phyloP scores from a whole-genome alignment of 495 filamentous ascomycete genomes.

The Rusavskia elegans region DNA sequence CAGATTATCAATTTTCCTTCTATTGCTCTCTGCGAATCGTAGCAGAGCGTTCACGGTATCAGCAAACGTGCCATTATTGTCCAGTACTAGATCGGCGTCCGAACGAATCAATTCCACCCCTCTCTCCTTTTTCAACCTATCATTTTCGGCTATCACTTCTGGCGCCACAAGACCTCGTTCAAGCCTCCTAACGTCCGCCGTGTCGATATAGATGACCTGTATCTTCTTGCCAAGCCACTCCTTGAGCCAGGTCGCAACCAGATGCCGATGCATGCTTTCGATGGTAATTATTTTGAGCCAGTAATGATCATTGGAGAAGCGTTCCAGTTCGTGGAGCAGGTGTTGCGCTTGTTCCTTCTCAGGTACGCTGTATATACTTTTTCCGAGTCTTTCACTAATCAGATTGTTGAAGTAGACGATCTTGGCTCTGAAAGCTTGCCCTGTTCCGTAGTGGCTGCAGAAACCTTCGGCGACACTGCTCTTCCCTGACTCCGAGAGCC shows the following conservation, averaged over 20 bases:
- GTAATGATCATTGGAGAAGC: too few relatives aligned
- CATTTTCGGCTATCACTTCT: neutral
- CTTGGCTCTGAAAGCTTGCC: too few relatives aligned
- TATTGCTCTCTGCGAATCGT: neutral
- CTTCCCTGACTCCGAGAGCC: too few relatives aligned
- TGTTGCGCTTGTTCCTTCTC: too few relatives aligned
- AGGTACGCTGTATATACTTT: too few relatives aligned
- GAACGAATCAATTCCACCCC: neutral
- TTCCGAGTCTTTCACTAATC: too few relatives aligned
- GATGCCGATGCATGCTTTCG: too few relatives aligned
- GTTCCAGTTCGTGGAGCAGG: too few relatives aligned
- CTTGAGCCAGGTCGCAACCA: constrained; percentile 2
- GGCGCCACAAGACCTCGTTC: neutral
- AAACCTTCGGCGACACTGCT: too few relatives aligned
- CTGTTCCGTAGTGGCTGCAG: too few relatives aligned
- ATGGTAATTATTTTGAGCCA: too few relatives aligned
- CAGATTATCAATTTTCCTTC: neutral
- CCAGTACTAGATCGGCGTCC: neutral
- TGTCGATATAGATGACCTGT: constrained; percentile 2
- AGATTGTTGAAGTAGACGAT: too few relatives aligned
- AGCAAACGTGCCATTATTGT: neutral
- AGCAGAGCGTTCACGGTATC: neutral
- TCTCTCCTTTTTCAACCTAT: neutral
- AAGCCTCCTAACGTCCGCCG: neutral
- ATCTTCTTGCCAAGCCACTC: constrained; percentile 2